Base-by-base conservation (phyloP, 2,329 filamentous ascomycete genomes). In the Talaromyces rugulosus region DNA sequence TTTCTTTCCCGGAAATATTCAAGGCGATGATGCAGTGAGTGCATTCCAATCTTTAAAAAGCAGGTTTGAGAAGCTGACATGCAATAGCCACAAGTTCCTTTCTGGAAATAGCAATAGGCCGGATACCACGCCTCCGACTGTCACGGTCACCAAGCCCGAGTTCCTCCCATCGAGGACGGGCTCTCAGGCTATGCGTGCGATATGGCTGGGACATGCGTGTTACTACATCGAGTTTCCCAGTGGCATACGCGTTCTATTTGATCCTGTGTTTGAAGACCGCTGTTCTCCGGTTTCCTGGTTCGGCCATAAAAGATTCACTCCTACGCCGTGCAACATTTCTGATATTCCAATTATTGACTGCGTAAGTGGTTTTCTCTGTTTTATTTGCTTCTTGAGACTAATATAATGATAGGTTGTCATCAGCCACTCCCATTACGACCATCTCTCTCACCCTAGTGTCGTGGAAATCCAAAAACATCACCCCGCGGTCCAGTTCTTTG, bases 141-240 rank as follows among this genome's bases (percentile, higher is more conserved):
- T 64, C 53, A 16, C 56, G 8, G 59, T 65, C 16, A 36, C 53
- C 16, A 64, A 62, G 59, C 64, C 64, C 31, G 56, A 56, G 36
- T 65, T 65, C 18, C 62, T 62, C 30, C 5, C 56, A n/a, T 60
- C 60, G 34, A 62, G 63, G 52, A 62, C 30, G 16, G 27, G 50
- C 56, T 62, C 60, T 4, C 53, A 54, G 33, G 53, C 63, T 44
- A 18, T 64, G 34, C 86, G 91, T 58, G 90, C 91, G 23, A 96
- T 91, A 40, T 96, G 92, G 92, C 86, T 96, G 5, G 92, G 92
- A 54, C 92, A 96, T 73, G 91, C 92, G 7, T 96, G 91, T 79
- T 95, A 91, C 78, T 91, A 90, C 69, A 84, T 94, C 70, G 92
- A 96, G 74, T 96, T 91, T 71, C 90, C 91, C 5, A 83, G 84